A percentile compares a stretch with the other conserved stretches of the same genome.
phyloP scores from a whole-genome alignment of 208 protist genomes.

The Trypanosoma brucei region DNA sequence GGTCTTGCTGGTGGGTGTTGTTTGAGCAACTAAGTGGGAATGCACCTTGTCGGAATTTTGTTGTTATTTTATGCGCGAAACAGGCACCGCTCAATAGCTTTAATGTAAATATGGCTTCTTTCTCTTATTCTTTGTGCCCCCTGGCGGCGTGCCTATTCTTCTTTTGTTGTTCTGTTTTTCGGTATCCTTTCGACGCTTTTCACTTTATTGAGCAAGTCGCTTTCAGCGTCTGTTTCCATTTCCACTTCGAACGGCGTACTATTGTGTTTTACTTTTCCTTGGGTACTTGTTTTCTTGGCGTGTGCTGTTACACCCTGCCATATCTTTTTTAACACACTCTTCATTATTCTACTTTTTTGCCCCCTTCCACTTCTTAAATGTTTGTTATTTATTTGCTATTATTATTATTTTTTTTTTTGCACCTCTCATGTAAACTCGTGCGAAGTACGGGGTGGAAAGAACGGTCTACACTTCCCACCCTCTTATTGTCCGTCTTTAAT shows the following conservation, averaged over 20 bases:
- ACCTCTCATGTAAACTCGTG: neutral
- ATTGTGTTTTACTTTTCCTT: no score
- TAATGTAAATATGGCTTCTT: constrained; percentile 3
- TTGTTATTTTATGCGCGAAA: constrained; percentile 1
- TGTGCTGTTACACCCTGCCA: no score
- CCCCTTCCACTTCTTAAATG: neutral
- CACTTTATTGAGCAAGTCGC: no score
- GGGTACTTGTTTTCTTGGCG: no score
- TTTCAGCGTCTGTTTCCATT: no score
- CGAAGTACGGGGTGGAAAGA: neutral
- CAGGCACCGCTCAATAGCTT: neutral
- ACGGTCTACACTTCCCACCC: no score
- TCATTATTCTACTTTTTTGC: neutral
- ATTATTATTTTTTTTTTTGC: constrained; percentile 15
- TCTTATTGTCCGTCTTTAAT: no score
- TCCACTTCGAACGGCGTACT: no score
- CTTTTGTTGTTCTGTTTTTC: neutral
- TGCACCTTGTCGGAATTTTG: no score
- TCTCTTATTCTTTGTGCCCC: constrained; percentile 13
- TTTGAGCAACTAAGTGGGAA: no score
- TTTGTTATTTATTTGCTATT: constrained; percentile 8
- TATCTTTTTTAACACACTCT: neutral
- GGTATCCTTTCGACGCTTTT: no score
- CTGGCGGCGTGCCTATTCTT: neutral
- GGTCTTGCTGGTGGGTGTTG: no score